Base-by-base conservation (phyloP, 2,329 filamentous ascomycete species). In the Colletotrichum gigasporum region DNA sequence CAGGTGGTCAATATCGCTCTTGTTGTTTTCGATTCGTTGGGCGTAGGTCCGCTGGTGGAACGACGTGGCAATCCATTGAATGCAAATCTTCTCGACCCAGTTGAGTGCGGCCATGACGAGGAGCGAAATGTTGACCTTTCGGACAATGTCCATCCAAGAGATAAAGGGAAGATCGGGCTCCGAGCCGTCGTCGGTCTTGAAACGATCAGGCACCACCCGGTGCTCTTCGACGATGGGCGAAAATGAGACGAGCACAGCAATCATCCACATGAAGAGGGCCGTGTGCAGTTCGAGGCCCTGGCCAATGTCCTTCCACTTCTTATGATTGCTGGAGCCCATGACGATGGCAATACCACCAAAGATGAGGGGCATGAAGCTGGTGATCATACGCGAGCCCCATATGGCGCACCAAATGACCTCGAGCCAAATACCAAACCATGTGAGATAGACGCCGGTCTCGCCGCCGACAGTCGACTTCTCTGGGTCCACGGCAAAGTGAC, bases 391-490 rank as follows among this genome's bases (percentile, higher is more conserved):
- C 1, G 84, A 91, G 18, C 91, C 90, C 95, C 95, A 98, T 0
- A 97, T 83, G 0, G 93, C 93, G 67, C 95, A 83, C 95, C 95
- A 98, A 24, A 97, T 85, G 41, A 97, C 93, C 76, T 97, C 92
- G 16, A 97, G 84, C 95, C 95, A 98, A 67, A 97, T 93, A 28
- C 92, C 92, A 73, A 98, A 97, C 95, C 95, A 98, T 64, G 93
- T 81, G 44, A 97, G 80, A 67, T 88, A 73, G 0, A 97, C 93
- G 18, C 91, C 93, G 1, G 93, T 93, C 3, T 91, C 85, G 2
- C 84, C 85, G 6, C 85, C 85, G 11, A 86, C 87, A 2, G 90
- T 74, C 11, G 77, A 72, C n/a, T 73, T 72, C 4, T 74, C 68
- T 2, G 76, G 62, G n/a, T 77, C 69, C 24, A 79, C 74, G n/a